Conservation (phyloP, 331 rosid genomes). For the Acacia pycnantha region DNA sequence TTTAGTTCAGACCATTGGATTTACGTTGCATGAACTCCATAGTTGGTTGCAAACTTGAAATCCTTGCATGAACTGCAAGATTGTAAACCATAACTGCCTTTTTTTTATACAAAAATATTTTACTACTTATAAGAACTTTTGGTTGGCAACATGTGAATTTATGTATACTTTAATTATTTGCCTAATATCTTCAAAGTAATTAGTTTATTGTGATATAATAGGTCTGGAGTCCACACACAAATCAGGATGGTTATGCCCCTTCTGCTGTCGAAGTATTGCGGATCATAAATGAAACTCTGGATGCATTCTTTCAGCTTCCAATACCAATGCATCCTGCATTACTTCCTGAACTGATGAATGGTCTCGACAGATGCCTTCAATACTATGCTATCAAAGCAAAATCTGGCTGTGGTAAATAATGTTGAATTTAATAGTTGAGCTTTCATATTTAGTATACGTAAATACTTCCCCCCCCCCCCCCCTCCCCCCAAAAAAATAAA, state of each 20-base stretch:
- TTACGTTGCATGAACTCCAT: not conserved
- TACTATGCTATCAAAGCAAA: slow-evolving; percentile 72
- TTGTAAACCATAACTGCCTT: not conserved
- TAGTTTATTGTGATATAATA: slow-evolving; percentile 42
- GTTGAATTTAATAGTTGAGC: slow-evolving; percentile 17
- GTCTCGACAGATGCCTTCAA: slow-evolving; percentile 94
- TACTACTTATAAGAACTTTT: not conserved
- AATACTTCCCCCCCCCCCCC: not conserved
- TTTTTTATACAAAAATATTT: too few species aligned
- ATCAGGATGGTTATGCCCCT: slow-evolving; percentile 81
- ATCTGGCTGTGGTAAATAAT: slow-evolving; percentile 86
- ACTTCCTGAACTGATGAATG: slow-evolving; percentile 92
- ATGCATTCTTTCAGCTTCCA: slow-evolving; percentile 92
- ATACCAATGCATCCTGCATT: slow-evolving; percentile 95
- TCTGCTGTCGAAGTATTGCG: slow-evolving; percentile 95
- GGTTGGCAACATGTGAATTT: not conserved
- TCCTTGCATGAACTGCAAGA: not conserved
- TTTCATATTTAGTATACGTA: slow-evolving; percentile 16
- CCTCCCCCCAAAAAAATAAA: not conserved
- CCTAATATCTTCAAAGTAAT: slow-evolving; percentile 34
- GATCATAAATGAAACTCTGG: slow-evolving; percentile 81
- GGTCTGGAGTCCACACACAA: slow-evolving; percentile 77
- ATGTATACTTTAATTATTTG: slow-evolving; percentile 17
- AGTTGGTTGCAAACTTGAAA: not conserved
- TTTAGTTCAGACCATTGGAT: not conserved